A percentile compares a stretch with the other conserved stretches of the same genome.
These are phyloP conservation scores for Trichoderma koningii DNA, from an alignment of 2,329 filamentous ascomycete species.

Conservation along the genomic window DNA sequence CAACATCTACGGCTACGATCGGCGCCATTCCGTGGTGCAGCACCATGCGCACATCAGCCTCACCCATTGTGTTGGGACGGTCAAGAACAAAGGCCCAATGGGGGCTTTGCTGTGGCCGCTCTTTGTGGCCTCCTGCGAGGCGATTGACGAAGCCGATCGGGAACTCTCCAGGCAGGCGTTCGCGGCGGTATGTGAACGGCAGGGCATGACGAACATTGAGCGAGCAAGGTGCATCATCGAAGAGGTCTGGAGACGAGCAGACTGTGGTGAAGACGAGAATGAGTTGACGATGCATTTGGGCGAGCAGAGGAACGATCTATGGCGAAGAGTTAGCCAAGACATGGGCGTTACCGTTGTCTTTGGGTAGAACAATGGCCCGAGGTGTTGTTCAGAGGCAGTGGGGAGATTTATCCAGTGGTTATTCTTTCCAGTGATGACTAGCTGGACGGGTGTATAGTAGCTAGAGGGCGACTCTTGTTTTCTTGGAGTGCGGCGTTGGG, in stretches of 20 bases:
- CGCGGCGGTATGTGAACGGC: slow-evolving; percentile 54
- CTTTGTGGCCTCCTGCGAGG: slow-evolving; percentile 65
- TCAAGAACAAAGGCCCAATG: slow-evolving; percentile 60
- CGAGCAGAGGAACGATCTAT: slow-evolving; percentile 45
- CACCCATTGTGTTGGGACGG: slow-evolving; percentile 57
- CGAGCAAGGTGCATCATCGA: slow-evolving; percentile 62
- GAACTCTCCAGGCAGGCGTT: slow-evolving; percentile 55
- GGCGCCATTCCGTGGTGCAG: slow-evolving; percentile 55
- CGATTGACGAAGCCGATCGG: slow-evolving; percentile 51
- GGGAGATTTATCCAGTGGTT: neutral
- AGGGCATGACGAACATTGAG: slow-evolving; percentile 67
- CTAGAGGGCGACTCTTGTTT: neutral
- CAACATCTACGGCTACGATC: slow-evolving; percentile 52
- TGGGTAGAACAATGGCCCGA: slow-evolving; percentile 45
- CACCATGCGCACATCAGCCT: slow-evolving; percentile 54
- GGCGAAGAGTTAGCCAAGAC: slow-evolving; percentile 59
- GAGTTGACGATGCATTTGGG: slow-evolving; percentile 32
- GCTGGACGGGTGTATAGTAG: neutral
- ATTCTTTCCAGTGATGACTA: neutral
- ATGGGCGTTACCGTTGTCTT: slow-evolving; percentile 63
- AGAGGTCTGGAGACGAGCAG: slow-evolving; percentile 61
- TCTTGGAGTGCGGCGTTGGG: neutral
- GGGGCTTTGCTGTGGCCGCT: slow-evolving; percentile 65
- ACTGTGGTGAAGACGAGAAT: slow-evolving; percentile 37
- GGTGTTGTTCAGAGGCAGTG: neutral